phyloP scores from a whole-genome alignment of 2,329 filamentous ascomycete genomes.

The Pleoardoris graminearum region DNA sequence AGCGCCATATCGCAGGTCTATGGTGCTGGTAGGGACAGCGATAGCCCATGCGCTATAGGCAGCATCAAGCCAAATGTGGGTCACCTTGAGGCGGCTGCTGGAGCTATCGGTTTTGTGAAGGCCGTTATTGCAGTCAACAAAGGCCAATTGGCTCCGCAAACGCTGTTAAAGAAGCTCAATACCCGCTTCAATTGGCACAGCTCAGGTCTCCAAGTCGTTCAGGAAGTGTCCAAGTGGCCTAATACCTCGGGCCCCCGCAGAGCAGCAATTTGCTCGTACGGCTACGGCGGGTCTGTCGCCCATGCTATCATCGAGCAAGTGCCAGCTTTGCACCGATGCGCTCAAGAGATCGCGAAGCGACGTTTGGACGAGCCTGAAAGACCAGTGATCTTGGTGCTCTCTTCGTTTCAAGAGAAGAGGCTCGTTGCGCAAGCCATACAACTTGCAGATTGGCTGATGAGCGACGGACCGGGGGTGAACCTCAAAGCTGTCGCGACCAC shows the following conservation, averaged over 20 bases:
- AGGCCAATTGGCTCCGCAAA: constrained; percentile 32
- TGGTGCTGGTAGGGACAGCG: constrained; percentile 10
- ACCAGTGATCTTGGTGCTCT: constrained; percentile 26
- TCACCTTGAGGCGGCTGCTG: constrained; percentile 47
- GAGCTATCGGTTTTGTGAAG: constrained; percentile 45
- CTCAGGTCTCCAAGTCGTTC: constrained; percentile 36
- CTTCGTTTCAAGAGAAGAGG: constrained; percentile 41
- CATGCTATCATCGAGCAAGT: constrained; percentile 48
- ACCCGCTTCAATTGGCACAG: constrained; percentile 31
- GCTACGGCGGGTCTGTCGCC: constrained; percentile 49
- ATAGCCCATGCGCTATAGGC: constrained; percentile 6
- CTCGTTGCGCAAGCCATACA: constrained; percentile 23
- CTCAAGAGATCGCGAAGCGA: background rate
- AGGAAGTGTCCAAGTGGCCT: constrained; percentile 29
- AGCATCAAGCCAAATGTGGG: constrained; percentile 46
- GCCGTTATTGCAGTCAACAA: constrained; percentile 46
- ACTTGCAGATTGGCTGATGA: constrained; percentile 29
- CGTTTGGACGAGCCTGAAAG: background rate
- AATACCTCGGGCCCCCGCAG: constrained; percentile 20
- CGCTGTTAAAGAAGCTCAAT: constrained; percentile 36
- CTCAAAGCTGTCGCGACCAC: constrained; percentile 30
- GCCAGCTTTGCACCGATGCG: background rate
- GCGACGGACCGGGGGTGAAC: constrained; percentile 17
- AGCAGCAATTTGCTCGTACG: constrained; percentile 53
- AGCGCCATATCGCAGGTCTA: constrained; percentile 27